Evolutionary conservation across 345 rosid genomes (phyloP), one percentile per base, ranked within the genome.

Genomic region (Erucastrum elatum): DNA sequence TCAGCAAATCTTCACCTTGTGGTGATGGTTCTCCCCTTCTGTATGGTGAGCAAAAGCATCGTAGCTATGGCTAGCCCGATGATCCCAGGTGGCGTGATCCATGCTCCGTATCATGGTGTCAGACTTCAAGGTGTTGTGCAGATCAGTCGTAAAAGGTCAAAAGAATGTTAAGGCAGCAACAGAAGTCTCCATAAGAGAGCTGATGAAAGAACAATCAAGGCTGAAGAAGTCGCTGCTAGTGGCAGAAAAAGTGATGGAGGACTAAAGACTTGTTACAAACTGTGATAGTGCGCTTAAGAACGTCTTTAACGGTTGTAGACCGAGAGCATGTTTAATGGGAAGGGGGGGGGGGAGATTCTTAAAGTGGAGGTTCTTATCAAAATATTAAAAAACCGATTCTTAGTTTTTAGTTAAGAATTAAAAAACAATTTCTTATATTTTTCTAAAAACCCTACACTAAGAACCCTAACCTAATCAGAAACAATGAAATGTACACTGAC

Each of bases 151-250:
- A 29, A 79, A 84, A 5, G 83, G 83, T 9, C 53, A 68, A 46
- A 70, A 15, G 26, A 71, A 82, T 8, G 82, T 77, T 16, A 69
- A 16, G 25, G 55, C 68, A n/a, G 87, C 87, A 0, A 79, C 82
- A 21, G 80, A 65, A 49, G 73, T 66, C 3, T 78, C 83, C 9
- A 84, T 84, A 64, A 78, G 74, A 17, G 64, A 53, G 35, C 8
- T 75, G 67, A 74, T 82, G 64, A 12, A 26, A 37, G 72, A 16
- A 72, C 81, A 1, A 61, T 37, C 15, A 13, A 39, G 25, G 74
- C 79, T 0, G 69, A 75, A 35, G 11, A 30, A 55, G 63, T 16
- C 0, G 75, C 75, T 3, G 37, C 9, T 2, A 71, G 6, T 34
- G 67, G 68, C 37, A 26, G 60, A 1, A 34, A 49, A 33, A 66